Evolutionary conservation across 768 basidiomycete genomes (phyloP).

Genomic region (Leccinum longicurvipes): DNA sequence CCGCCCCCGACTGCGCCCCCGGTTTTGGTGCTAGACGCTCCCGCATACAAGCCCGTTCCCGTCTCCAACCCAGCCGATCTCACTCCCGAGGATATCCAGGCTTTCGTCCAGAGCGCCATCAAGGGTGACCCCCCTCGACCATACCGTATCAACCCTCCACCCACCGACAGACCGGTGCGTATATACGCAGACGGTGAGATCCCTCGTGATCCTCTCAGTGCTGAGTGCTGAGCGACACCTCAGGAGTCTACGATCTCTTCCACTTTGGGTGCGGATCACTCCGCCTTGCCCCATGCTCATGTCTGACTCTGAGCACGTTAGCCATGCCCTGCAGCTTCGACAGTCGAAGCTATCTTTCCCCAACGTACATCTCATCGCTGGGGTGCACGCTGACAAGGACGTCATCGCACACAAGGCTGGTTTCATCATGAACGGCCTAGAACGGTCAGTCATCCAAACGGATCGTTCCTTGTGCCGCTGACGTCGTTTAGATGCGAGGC

Average conservation of each 20-base stretch:
- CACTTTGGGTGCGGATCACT: conserved; percentile 75
- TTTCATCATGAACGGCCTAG: conserved; percentile 84
- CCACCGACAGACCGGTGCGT: conserved; percentile 73
- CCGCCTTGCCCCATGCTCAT: not conserved
- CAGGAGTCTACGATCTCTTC: conserved; percentile 95
- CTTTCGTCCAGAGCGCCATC: conserved; percentile 73
- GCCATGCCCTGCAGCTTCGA: conserved; percentile 91
- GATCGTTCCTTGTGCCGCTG: not conserved
- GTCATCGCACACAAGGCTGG: conserved; percentile 76
- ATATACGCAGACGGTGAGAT: conserved; percentile 89
- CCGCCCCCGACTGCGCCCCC: conserved; percentile 30
- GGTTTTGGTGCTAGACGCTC: conserved; percentile 38
- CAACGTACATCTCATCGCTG: conserved; percentile 84
- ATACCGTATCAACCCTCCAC: conserved; percentile 88
- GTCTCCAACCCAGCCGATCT: conserved; percentile 65
- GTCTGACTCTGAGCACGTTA: conserved; percentile 30
- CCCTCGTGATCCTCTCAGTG: not conserved
- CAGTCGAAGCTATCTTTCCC: conserved; percentile 96
- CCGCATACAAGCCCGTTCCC: conserved; percentile 34
- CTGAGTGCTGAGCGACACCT: conserved; percentile 8
- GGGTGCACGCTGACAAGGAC: conserved; percentile 89
- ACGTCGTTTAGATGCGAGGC: conserved; percentile 65
- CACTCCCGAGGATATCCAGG: conserved; percentile 73
- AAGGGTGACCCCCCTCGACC: conserved; percentile 59
- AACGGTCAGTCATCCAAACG: conserved; percentile 50